Conservation (phyloP, 257 asterid genomes). For the Solanum lignicaule region DNA sequence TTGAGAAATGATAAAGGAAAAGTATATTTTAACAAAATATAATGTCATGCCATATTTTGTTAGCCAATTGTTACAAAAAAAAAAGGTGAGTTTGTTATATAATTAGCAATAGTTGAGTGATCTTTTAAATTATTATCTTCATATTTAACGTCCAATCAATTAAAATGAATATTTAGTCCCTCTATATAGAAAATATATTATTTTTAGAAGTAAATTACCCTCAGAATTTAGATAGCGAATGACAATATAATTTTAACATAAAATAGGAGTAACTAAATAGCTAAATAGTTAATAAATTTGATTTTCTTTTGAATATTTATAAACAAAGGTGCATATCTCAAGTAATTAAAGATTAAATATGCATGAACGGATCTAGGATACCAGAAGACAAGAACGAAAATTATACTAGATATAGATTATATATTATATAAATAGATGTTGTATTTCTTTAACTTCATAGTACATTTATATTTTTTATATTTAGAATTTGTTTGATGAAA, state of each 20-base stretch:
- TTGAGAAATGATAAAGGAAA: neutral
- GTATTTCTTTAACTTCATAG: neutral
- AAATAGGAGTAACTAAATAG: neutral
- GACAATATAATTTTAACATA: too few relatives aligned
- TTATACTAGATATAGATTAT: too few relatives aligned
- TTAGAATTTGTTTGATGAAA: neutral
- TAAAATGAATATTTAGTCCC: neutral
- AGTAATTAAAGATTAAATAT: too few relatives aligned
- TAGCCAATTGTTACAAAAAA: too few relatives aligned
- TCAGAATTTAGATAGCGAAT: neutral
- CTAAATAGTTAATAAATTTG: too few relatives aligned
- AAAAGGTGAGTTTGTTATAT: neutral
- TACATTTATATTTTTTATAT: neutral
- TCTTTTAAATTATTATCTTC: too few relatives aligned
- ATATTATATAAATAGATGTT: too few relatives aligned
- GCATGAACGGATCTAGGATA: too few relatives aligned
- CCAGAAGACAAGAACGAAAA: neutral
- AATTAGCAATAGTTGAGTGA: too few relatives aligned
- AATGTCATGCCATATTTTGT: neutral
- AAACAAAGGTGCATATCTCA: neutral
- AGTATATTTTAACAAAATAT: neutral
- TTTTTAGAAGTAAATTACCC: neutral
- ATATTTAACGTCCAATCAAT: too few relatives aligned
- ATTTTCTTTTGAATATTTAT: neutral
- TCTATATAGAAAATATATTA: too few relatives aligned